phyloP scores from a whole-genome alignment of 805 yeast species.

The Yarrowia yakushimensis region DNA sequence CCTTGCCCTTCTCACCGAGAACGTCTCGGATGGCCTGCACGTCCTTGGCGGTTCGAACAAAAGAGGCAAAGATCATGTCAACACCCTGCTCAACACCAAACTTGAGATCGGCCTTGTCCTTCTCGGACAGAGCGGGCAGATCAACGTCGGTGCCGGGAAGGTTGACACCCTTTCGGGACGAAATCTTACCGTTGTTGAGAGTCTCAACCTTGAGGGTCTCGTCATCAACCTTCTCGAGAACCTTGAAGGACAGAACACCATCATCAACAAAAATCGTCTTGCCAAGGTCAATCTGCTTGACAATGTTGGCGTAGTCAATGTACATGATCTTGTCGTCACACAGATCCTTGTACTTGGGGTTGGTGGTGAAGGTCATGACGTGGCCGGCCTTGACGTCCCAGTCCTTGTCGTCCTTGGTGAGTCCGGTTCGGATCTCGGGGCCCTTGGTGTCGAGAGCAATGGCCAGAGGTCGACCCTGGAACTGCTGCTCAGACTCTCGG shows the following conservation, averaged over 20 bases:
- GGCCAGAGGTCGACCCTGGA: conserved; percentile 95
- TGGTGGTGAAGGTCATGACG: conserved; percentile 91
- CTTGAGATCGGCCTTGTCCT: conserved; percentile 85
- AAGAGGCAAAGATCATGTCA: conserved; percentile 98
- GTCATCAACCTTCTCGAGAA: conserved; percentile 74
- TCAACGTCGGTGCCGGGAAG: conserved; percentile 98
- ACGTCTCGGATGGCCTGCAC: conserved; percentile 87
- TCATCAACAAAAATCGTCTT: conserved; percentile 93
- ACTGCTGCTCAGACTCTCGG: conserved; percentile 84
- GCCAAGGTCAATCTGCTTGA: conserved; percentile 86
- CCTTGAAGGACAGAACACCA: conserved; percentile 96
- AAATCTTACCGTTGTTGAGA: conserved; percentile 91
- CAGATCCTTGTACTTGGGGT: conserved; percentile 65
- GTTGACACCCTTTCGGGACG: conserved; percentile 98
- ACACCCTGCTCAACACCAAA: conserved; percentile 98
- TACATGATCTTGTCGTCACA: conserved; percentile 81
- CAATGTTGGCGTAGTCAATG: conserved; percentile 93
- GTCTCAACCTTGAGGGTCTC: conserved; percentile 81
- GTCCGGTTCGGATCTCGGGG: conserved; percentile 99
- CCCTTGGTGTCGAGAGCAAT: conserved; percentile 99
- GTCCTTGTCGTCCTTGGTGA: conserved; percentile 75
- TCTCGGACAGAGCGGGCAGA: conserved; percentile 95
- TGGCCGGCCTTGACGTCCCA: conserved; percentile 80
- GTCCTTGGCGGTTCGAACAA: conserved; percentile 93
- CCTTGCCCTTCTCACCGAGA: conserved; percentile 94